Conservation (phyloP, 164 flowering plant genomes). For the Annona squamosa region DNA sequence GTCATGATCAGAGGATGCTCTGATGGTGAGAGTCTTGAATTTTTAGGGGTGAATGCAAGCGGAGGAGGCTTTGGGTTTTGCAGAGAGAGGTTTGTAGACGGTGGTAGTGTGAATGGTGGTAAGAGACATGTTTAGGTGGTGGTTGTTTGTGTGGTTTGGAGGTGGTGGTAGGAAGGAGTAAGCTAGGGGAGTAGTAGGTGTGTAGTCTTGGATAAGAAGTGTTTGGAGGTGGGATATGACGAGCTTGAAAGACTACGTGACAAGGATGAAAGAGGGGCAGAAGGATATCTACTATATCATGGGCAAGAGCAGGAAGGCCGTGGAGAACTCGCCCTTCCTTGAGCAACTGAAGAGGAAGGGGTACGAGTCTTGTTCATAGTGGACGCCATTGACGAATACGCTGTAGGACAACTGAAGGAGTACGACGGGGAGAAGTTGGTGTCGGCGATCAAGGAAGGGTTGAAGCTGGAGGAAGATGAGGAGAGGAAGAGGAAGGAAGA, state of each 20-base stretch:
- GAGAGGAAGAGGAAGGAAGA: slow-evolving; percentile 51
- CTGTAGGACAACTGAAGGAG: slow-evolving; percentile 53
- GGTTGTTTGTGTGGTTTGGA: not conserved
- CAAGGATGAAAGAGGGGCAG: slow-evolving; percentile 68
- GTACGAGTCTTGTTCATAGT: slow-evolving; percentile 58
- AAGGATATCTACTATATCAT: slow-evolving; percentile 63
- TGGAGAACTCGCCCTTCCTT: slow-evolving; percentile 66
- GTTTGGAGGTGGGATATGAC: too few species aligned
- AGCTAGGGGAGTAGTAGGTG: too few species aligned
- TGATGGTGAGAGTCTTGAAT: slow-evolving; percentile 17
- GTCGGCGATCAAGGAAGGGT: slow-evolving; percentile 61
- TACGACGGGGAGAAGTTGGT: slow-evolving; percentile 65
- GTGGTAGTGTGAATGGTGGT: slow-evolving; percentile 38
- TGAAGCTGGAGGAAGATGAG: slow-evolving; percentile 59
- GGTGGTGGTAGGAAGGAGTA: not conserved
- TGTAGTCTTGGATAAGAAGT: too few species aligned
- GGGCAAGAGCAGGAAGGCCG: slow-evolving; percentile 65
- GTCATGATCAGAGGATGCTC: slow-evolving; percentile 13
- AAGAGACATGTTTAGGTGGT: slow-evolving; percentile 47
- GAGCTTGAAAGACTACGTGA: slow-evolving; percentile 63
- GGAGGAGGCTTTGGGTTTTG: slow-evolving; percentile 21
- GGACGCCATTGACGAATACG: slow-evolving; percentile 69
- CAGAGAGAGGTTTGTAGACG: slow-evolving; percentile 31
- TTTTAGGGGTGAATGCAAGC: slow-evolving; percentile 18
- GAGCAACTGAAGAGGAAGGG: slow-evolving; percentile 60